Conservation (phyloP, 108 stramenopile species). For the Discostella pseudostelligera region DNA sequence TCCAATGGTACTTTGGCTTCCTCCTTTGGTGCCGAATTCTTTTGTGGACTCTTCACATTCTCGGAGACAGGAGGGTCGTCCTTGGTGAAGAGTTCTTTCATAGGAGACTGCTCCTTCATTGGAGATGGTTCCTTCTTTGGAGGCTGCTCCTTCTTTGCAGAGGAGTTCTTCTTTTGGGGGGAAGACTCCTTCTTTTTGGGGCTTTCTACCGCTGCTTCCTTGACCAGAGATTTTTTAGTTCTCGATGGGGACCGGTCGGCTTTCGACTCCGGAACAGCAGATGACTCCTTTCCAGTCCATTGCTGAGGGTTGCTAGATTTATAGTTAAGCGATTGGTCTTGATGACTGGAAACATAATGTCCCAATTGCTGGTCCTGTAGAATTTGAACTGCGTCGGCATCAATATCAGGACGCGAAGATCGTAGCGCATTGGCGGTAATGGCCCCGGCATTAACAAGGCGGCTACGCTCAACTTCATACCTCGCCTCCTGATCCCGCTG, state of each 20-base stretch:
- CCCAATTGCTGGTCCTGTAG: conserved; percentile 4
- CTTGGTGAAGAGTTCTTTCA: background rate
- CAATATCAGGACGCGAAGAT: conserved; percentile 10
- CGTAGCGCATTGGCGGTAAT: background rate
- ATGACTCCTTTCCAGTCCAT: conserved; percentile 7
- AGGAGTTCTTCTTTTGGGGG: conserved; percentile 3
- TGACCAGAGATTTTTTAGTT: background rate
- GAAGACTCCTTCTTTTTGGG: conserved; percentile 1
- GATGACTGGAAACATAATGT: background rate
- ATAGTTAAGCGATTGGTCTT: conserved; percentile 2
- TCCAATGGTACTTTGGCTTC: conserved; percentile 9
- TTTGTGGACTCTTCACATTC: background rate
- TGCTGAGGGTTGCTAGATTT: background rate
- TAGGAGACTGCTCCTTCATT: conserved; percentile 5
- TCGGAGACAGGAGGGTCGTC: background rate
- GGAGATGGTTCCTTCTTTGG: background rate
- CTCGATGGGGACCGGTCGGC: background rate
- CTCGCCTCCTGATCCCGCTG: conserved; percentile 37
- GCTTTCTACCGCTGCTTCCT: conserved; percentile 6
- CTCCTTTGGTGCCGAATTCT: background rate
- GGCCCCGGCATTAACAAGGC: background rate
- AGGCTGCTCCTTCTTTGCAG: background rate
- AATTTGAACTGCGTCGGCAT: conserved; percentile 12
- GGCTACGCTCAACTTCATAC: conserved; percentile 7
- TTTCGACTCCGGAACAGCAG: conserved; percentile 4